These are phyloP conservation scores for Articulospora tetracladia DNA, from an alignment of 495 filamentous ascomycete genomes.

Conservation along the genomic window DNA sequence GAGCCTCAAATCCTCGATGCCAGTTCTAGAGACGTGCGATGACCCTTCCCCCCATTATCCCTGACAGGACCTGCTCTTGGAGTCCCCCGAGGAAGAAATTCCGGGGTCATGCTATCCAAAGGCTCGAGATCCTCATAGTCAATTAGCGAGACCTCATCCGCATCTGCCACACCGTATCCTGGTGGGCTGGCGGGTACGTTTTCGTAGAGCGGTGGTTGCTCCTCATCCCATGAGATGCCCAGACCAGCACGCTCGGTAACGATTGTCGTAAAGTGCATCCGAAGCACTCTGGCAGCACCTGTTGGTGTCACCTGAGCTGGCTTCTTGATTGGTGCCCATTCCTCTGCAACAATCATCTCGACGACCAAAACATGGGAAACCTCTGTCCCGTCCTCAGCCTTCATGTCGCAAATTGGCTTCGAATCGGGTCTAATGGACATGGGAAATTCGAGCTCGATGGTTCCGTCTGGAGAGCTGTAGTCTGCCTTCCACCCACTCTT, in stretches of 20 bases:
- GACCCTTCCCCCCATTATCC: slow-evolving; percentile 16
- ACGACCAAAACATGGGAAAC: slow-evolving; percentile 82
- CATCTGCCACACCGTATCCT: slow-evolving; percentile 46
- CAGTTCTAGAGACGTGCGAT: background rate
- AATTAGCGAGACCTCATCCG: slow-evolving; percentile 24
- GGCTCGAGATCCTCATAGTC: slow-evolving; percentile 25
- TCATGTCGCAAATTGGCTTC: slow-evolving; percentile 75
- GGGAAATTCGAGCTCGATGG: slow-evolving; percentile 79
- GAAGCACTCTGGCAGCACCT: slow-evolving; percentile 82
- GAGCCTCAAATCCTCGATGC: background rate
- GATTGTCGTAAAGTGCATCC: slow-evolving; percentile 83
- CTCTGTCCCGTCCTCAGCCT: slow-evolving; percentile 70
- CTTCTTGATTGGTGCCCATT: slow-evolving; percentile 72
- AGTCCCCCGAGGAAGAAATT: background rate
- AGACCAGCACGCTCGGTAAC: slow-evolving; percentile 83
- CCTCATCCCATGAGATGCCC: slow-evolving; percentile 96
- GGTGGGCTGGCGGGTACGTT: slow-evolving; percentile 89
- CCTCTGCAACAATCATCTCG: slow-evolving; percentile 92
- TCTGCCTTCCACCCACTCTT: slow-evolving; percentile 96
- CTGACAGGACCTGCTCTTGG: background rate
- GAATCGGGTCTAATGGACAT: slow-evolving; percentile 46
- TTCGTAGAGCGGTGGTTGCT: slow-evolving; percentile 90
- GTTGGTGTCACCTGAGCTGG: slow-evolving; percentile 75
- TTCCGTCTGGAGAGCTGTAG: slow-evolving; percentile 64
- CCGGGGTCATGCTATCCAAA: slow-evolving; percentile 5